Base-by-base conservation (phyloP, 2,329 filamentous ascomycete genomes). In the Aureobasidium namibiae region DNA sequence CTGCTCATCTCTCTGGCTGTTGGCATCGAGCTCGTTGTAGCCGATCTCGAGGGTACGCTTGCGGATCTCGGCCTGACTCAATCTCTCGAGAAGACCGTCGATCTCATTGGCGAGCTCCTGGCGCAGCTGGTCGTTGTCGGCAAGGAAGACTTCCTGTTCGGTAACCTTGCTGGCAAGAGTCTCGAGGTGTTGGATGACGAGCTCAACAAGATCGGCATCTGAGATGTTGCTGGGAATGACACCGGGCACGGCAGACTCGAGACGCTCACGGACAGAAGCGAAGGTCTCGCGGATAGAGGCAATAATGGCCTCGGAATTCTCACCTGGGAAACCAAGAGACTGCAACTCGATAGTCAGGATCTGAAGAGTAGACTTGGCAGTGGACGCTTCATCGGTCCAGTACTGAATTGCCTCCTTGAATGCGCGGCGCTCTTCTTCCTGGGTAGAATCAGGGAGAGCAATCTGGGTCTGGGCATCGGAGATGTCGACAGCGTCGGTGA, bases 331-430 rank as follows among this genome's bases (percentile, higher is more conserved):
- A 26, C 75, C 71, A 18, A 78, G 70, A 31, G 73, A 73, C 58
- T 74, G 68, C 4, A 79, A 66, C 61, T 78, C 74, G 23, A 78
- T 72, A 10, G 71, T 68, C 14, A 78, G 65, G 39, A 78, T 68
- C 31, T 74, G 69, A 3, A 79, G 68, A 6, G 71, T 68, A 4
- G 73, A 69, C 61, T 73, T 71, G 5, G 73, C 70, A 18, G 75
- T 69, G 38, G 73, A 72, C 5, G 74, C 69, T 58, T 75, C 67
- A 13, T 67, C 65, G 48, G 66, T 69, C 48, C 77, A 66, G 9
- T 69, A 66, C 34, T 72, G 63, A 53, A 79, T 72, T 56, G 75
- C 73, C 54, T 74, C 68, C 48, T 77, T 72, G 29, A 72, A 72
- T 31, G 63, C 59, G 14, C 66, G 59, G 21, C 72, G 69, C 60